Base-by-base conservation (phyloP, 1,284 basidiomycete genomes). In the Apiotrichum mycotoxinovorans region DNA sequence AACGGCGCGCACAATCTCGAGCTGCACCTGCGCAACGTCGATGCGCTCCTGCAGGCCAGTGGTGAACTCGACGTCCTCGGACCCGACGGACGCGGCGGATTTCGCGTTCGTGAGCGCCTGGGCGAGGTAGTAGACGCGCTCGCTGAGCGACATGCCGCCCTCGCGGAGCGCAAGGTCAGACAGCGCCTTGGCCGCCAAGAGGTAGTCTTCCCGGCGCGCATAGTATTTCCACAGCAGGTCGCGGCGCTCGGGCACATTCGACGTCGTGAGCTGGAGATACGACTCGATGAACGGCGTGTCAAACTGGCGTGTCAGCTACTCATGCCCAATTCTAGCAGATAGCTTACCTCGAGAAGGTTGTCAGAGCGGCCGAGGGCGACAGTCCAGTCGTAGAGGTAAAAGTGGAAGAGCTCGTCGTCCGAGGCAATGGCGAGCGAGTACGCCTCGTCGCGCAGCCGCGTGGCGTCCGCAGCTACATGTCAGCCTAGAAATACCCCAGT, bases 171-270 rank as follows among this genome's bases (percentile, higher is more conserved):
- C 95, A 50, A 98, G 79, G 25, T 84, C 82, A n/a, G 83, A 83
- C 48, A 98, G 83, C 3, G 96, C 87, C 71, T 89, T 86, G 2
- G 95, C 93, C 1, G 96, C 95, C 40, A 86, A 82, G 45, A 91
- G 74, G 52, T 88, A 88, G 63, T 91, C 87, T 0, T 89, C 88
- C 66, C 89, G 87, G 68, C 94, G 90, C 49, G 95, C 91, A 71
- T 97, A 96, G 77, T 89, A 95, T 71, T 97, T 91, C 95, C 96
- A 98, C 4, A 98, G 79, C 8, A 98, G 76, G 70, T 98, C 91
- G 67, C 86, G 87, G 71, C 95, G 90, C 64, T 88, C 72, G 35
- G 70, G 67, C 0, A 70, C 62, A 42, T 66, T 65, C 52, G 60
- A 73, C 45, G 56, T 61, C 4, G 68, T 72, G 17, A 60, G 49